Percentiles rank a stretch among this genome's conserved stretches.
Conservation (phyloP, 805 yeast genomes). For the Ogataea ganodermae region DNA sequence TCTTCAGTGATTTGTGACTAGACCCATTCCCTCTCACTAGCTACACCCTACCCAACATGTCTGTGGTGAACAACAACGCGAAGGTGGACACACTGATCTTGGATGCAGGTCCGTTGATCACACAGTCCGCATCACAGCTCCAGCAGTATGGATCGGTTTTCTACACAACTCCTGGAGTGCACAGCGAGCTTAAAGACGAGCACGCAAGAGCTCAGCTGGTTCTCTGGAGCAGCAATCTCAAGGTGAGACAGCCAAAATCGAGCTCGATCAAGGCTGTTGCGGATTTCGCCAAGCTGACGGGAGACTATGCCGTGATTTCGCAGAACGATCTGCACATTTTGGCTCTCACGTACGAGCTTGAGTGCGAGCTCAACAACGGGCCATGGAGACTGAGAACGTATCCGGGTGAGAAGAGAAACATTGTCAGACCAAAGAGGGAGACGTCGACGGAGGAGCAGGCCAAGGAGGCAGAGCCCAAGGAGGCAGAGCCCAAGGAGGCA, state of each 20-base stretch:
- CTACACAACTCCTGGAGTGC: conserved; percentile 91
- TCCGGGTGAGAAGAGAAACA: conserved; percentile 61
- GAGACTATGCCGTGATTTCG: conserved; percentile 87
- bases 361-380: conserved; percentile 67
- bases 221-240: conserved; percentile 75
- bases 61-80: conserved; percentile 10
- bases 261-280: conserved; percentile 64
- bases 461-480: conserved; percentile 10
- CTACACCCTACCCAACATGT: too few species aligned
- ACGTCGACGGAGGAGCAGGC: conserved; percentile 13
- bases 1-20: too few species aligned
- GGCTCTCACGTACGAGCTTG: conserved; percentile 89
- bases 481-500: conserved; percentile 14
- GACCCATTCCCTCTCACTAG: too few species aligned
- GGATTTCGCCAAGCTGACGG: conserved; percentile 82
- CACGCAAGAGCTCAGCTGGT: conserved; percentile 74
- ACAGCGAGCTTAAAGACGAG: conserved; percentile 83
- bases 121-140: conserved; percentile 75
- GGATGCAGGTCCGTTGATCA: conserved; percentile 94
- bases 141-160: conserved; percentile 70
- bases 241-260: conserved; percentile 74
- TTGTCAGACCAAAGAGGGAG: conserved; percentile 25
- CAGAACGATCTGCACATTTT: conserved; percentile 89
- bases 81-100: conserved; percentile 65
- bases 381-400: conserved; percentile 66